These are phyloP conservation scores for Gleditsia sinensis DNA, from an alignment of 306 rosid genomes.

Conservation along the genomic window DNA sequence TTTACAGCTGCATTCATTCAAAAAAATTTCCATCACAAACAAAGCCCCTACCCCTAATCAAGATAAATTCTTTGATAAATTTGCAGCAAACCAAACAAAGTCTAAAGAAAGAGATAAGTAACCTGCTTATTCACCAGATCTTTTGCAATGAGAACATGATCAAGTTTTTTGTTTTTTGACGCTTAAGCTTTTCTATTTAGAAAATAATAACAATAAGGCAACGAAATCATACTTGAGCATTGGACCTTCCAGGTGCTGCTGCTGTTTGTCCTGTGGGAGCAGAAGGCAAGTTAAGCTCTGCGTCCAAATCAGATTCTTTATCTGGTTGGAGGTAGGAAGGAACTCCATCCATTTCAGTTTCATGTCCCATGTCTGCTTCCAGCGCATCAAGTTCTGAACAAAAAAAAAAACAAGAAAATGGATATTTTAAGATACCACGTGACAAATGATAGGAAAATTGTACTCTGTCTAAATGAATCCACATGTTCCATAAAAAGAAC, in stretches of 20 bases:
- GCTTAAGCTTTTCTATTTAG: too few relatives aligned
- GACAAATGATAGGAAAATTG: neutral
- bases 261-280: slow-evolving; percentile 79
- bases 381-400: slow-evolving; percentile 87
- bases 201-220: neutral
- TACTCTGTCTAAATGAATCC: neutral
- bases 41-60: slow-evolving; percentile 12
- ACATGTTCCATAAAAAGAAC: neutral
- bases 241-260: slow-evolving; percentile 64
- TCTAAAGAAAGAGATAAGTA: neutral
- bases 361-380: slow-evolving; percentile 92
- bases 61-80: slow-evolving; percentile 4
- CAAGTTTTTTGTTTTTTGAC: neutral
- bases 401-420: slow-evolving; percentile 7
- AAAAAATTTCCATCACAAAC: neutral
- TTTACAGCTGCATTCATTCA: neutral
- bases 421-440: neutral
- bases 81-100: neutral
- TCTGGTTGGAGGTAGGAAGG: slow-evolving; percentile 99
- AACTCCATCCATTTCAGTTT: slow-evolving; percentile 78
- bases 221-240: slow-evolving; percentile 60
- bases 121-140: slow-evolving; percentile 16
- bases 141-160: neutral
- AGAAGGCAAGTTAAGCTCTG: slow-evolving; percentile 87
- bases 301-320: slow-evolving; percentile 76